Conservation (phyloP, 1,284 basidiomycete genomes). For the Tausonia pullulans region DNA sequence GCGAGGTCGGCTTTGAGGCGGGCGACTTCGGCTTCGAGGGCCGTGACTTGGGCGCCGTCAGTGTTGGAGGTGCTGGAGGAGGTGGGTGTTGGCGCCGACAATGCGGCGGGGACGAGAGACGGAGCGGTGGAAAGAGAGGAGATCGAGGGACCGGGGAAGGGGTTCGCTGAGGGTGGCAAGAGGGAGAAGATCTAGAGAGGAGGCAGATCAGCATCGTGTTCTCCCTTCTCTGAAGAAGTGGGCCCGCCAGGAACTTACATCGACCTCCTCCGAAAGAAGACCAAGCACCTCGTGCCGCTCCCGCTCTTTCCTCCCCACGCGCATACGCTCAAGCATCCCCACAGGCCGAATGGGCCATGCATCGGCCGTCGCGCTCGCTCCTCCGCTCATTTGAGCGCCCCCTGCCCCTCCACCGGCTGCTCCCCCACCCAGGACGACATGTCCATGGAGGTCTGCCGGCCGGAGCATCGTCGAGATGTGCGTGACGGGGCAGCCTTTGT, state of each 20-base stretch:
- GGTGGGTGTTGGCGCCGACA: slow-evolving; percentile 16
- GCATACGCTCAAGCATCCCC: slow-evolving; percentile 32
- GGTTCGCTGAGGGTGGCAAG: background rate
- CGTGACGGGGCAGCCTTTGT: slow-evolving; percentile 59
- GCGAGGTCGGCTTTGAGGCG: slow-evolving; percentile 54
- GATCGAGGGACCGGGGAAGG: background rate
- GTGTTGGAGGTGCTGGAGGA: slow-evolving; percentile 13
- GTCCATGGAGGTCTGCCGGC: slow-evolving; percentile 70
- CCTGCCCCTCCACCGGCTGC: slow-evolving; percentile 29
- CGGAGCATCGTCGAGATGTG: slow-evolving; percentile 63
- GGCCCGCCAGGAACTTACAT: background rate
- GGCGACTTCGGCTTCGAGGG: slow-evolving; percentile 59
- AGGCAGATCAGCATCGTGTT: no score
- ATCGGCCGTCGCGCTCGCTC: background rate
- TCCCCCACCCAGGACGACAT: slow-evolving; percentile 45
- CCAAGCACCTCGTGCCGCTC: slow-evolving; percentile 25
- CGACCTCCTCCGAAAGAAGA: background rate
- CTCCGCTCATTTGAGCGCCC: slow-evolving; percentile 5
- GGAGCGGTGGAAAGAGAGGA: background rate
- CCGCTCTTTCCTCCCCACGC: slow-evolving; percentile 24
- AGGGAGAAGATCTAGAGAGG: slow-evolving; percentile 7
- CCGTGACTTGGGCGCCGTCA: slow-evolving; percentile 27
- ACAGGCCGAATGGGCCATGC: slow-evolving; percentile 32
- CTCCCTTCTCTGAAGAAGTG: no score
- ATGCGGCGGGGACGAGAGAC: slow-evolving; percentile 16